Percentiles rank a stretch among this genome's conserved stretches.
These are phyloP conservation scores for Jamesozyma rosinii DNA, from an alignment of 805 yeast genomes.

Conservation along the genomic window DNA sequence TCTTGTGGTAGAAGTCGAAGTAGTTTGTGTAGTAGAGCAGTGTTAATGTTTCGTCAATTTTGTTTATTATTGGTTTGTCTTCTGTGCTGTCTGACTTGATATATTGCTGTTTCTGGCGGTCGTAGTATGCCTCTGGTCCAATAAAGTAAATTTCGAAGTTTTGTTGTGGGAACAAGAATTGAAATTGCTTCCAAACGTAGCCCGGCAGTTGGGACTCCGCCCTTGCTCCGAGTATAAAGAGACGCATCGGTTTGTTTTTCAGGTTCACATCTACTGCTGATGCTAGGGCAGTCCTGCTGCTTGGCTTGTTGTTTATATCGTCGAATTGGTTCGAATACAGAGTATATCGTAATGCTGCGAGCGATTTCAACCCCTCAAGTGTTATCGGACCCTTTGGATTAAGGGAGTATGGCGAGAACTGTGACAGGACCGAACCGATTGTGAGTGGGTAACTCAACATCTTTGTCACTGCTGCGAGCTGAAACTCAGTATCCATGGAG, in stretches of 20 bases:
- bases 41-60: conserved; percentile 64
- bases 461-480: conserved; percentile 89
- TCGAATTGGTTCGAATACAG: conserved; percentile 41
- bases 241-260: conserved; percentile 80
- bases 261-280: not conserved
- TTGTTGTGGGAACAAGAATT: conserved; percentile 73
- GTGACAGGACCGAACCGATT: conserved; percentile 73
- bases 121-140: conserved; percentile 86
- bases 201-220: conserved; percentile 91
- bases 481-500: conserved; percentile 95
- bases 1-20: conserved; percentile 83
- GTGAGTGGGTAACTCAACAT: conserved; percentile 90
- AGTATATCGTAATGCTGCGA: conserved; percentile 87
- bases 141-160: conserved; percentile 82
- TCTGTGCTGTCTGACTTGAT: conserved; percentile 46
- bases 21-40: conserved; percentile 81
- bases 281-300: not conserved
- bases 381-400: conserved; percentile 82
- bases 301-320: not conserved
- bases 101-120: conserved; percentile 58
- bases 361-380: conserved; percentile 84
- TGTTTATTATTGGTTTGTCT: conserved; percentile 46
- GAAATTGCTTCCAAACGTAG: conserved; percentile 90
- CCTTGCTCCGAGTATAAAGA: conserved; percentile 84
- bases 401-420: conserved; percentile 72